Percentiles rank a stretch among this genome's conserved stretches.
These are phyloP conservation scores for Geranium brycei DNA, from an alignment of 345 rosid genomes.

Conservation along the genomic window DNA sequence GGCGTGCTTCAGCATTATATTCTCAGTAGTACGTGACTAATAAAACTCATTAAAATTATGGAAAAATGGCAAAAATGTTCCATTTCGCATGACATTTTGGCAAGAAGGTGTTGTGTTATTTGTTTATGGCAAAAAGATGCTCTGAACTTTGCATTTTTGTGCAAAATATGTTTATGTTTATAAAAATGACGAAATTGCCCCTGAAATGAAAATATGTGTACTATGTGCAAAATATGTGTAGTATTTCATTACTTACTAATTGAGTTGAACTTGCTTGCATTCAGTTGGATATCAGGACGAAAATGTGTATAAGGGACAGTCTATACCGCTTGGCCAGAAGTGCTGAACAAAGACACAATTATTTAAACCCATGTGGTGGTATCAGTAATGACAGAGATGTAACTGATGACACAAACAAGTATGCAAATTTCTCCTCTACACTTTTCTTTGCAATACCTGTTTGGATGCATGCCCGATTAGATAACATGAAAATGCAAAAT, in stretches of 20 bases:
- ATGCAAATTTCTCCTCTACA: slow-evolving; percentile 13
- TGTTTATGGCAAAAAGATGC: no score
- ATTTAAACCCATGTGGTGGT: slow-evolving; percentile 26
- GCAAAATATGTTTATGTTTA: no score
- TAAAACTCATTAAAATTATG: no score
- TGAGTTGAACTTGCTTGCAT: slow-evolving; percentile 13
- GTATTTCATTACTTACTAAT: slow-evolving; percentile 3
- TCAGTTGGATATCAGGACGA: slow-evolving; percentile 85
- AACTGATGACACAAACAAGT: slow-evolving; percentile 56
- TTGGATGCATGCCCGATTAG: neutral
- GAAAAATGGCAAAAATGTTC: no score
- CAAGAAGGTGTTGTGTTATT: no score
- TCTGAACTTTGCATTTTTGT: no score
- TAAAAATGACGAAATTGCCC: no score
- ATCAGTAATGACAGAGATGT: slow-evolving; percentile 27
- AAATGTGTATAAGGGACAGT: slow-evolving; percentile 85
- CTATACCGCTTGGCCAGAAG: slow-evolving; percentile 84
- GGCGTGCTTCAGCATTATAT: no score
- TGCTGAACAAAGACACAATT: slow-evolving; percentile 68
- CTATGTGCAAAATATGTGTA: no score
- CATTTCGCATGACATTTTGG: no score
- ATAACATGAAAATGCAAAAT: neutral
- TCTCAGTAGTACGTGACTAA: no score
- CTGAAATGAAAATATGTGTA: no score
- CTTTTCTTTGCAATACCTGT: neutral